Evolutionary conservation across 2,329 filamentous ascomycete species (phyloP), one percentile per base, ranked within the genome.

Genomic region (Stachybotrys chlorohalonatus): DNA sequence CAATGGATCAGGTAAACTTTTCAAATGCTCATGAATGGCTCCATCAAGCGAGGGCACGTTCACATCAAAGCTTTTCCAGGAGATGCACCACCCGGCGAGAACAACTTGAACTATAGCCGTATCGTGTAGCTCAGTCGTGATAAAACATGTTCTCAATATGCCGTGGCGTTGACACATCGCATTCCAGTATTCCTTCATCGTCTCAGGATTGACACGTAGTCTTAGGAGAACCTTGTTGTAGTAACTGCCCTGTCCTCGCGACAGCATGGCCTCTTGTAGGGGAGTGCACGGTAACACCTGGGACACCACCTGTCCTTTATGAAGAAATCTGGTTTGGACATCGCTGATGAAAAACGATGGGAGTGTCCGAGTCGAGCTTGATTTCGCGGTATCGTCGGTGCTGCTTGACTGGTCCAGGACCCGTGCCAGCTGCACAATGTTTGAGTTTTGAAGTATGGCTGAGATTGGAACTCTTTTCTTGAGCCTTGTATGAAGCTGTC

Each of bases 221-320:
- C 78, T 74, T 57, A 95, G 80, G 0, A 86, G 68, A 54, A 89
- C 82, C 51, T 81, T 81, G 65, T 95, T 96, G 62, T 80, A 83
- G 65, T 96, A 96, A 2, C 83, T 76, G 1, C 71, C 70, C 11
- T 72, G 67, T 1, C 69, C 69, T 58, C 74, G 62, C 8, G 82
- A 80, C 0, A 96, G 75, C 90, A 96, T 96, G 1, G 86, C 87
- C 71, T 95, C 88, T 67, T 96, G 92, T 0, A 96, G 73, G 1
- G 91, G 88, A 1, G 90, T 95, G 65, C 92, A 96, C 1, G 91
- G 91, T 6, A 92, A 71, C 8, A 95, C 75, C 36, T 42, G 36
- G 9, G 36, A 42, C 8, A 42, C 36, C 13, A 42, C 13, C 36
- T 13, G 8, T 13, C 36, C 36, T 13, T 42, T 13, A 2, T 13